Evolutionary conservation across 1,284 basidiomycete genomes (phyloP), one percentile per base, ranked within the genome.

Genomic region (Fomitopsis schrenkii): DNA sequence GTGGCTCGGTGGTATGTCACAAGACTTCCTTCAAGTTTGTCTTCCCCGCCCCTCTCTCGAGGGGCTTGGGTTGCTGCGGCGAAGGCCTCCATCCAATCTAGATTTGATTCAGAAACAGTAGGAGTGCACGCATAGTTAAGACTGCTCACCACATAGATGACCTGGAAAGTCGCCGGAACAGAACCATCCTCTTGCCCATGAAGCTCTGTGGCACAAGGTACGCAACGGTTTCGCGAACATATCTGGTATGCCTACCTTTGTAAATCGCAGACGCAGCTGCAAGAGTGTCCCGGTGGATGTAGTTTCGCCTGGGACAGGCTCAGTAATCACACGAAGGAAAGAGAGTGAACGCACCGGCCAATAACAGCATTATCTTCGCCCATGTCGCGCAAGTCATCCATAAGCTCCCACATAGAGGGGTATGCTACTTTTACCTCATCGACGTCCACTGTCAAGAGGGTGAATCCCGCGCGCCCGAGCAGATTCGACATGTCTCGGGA

Each of bases 21-120:
- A 96, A 74, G 15, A 94, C 82, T 53, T 98, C 92, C 74, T 93
- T 93, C 57, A 99, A 75, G 68, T 83, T 94, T 0, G 86, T 85
- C 74, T 91, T 78, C 2, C 86, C 97, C 3, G 88, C 84, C n/a
- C 97, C 97, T 69, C 95, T 80, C 71, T 91, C 85, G 5, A 97
- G 79, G 0, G 95, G 88, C 73, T 94, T 90, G 5, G 90, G 92
- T 75, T 98, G 94, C 28, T 76, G 87, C 0, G 90, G 85, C 2
- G 88, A 84, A 19, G 96, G 95, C 72, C 96, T 98, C 97, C 97
- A 99, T n/a, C 97, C 97, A 74, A 99, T 98, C 94, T 97, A 66
- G 50, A n/a, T 10, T 8, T 26, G 9, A 17, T 63, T 33, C 22
- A 56, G 60, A 58, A 55, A 30, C 60, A 57, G 59, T 26, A 53